phyloP scores from a whole-genome alignment of 2,329 filamentous ascomycete species.

The Coniochaeta prunicola region DNA sequence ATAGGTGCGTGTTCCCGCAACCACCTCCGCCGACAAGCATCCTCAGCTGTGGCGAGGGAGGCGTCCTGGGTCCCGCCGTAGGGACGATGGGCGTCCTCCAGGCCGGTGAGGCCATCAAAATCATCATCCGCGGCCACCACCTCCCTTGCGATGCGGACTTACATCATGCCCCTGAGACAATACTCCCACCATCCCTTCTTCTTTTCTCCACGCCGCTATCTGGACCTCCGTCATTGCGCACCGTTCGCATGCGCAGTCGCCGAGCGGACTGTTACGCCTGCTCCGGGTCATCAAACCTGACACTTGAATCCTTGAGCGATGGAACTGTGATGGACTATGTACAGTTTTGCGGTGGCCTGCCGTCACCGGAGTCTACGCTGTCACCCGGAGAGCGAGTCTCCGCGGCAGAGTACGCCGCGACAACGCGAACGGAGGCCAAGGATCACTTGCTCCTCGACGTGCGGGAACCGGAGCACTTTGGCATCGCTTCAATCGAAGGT shows the following conservation, averaged over 20 bases:
- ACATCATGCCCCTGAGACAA: no score
- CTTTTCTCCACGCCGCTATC: slow-evolving; percentile 26
- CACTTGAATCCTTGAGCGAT: slow-evolving; percentile 50
- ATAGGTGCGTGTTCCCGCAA: slow-evolving; percentile 84
- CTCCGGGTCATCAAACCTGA: slow-evolving; percentile 55
- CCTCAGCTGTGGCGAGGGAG: slow-evolving; percentile 83
- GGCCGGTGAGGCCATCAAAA: slow-evolving; percentile 79
- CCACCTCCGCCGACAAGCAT: slow-evolving; percentile 80
- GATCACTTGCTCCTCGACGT: slow-evolving; percentile 69
- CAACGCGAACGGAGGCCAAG: slow-evolving; percentile 5
- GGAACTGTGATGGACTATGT: slow-evolving; percentile 75
- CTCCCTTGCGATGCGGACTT: not conserved
- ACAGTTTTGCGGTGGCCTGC: slow-evolving; percentile 68
- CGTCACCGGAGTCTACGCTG: slow-evolving; percentile 47
- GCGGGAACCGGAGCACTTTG: slow-evolving; percentile 76
- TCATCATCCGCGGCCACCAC: slow-evolving; percentile 46
- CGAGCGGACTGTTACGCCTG: slow-evolving; percentile 72
- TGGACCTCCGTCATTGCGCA: slow-evolving; percentile 51
- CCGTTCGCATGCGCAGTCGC: slow-evolving; percentile 64
- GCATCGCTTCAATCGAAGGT: slow-evolving; percentile 67
- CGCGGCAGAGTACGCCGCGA: slow-evolving; percentile 48
- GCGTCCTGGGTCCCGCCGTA: slow-evolving; percentile 86
- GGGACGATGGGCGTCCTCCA: slow-evolving; percentile 90
- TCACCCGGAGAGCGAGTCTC: slow-evolving; percentile 59
- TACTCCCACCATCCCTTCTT: slow-evolving; percentile 9